Conservation (phyloP, 208 protist species). For the Crithidia fasciculata region DNA sequence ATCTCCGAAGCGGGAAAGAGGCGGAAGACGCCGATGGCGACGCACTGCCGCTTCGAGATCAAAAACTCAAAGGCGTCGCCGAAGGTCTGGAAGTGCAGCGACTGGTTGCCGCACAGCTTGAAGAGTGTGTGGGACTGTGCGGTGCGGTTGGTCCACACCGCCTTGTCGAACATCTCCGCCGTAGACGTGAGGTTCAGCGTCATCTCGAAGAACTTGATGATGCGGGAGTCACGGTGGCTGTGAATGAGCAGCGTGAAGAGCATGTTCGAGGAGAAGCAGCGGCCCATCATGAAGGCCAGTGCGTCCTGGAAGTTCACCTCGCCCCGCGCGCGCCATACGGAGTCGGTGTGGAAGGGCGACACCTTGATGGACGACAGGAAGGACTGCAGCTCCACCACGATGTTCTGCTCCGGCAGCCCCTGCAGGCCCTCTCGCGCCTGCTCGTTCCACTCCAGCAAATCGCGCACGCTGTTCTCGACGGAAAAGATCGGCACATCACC, state of each 20-base stretch:
- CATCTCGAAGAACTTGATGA: conserved; percentile 83
- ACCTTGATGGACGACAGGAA: conserved; percentile 84
- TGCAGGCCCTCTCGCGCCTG: conserved; percentile 23
- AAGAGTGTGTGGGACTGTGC: conserved; percentile 70
- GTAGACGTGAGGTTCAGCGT: conserved; percentile 67
- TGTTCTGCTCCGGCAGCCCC: conserved; percentile 70
- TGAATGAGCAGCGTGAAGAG: conserved; percentile 82
- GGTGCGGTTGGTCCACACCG: conserved; percentile 51
- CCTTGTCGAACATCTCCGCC: conserved; percentile 72
- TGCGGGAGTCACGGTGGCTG: conserved; percentile 72
- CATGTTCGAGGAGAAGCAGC: conserved; percentile 90
- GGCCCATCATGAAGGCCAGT: conserved; percentile 89
- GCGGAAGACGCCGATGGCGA: conserved; percentile 87
- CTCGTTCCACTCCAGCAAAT: conserved; percentile 68
- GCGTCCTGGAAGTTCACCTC: conserved; percentile 86
- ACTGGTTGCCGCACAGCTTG: conserved; percentile 74
- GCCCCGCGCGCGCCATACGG: conserved; percentile 72
- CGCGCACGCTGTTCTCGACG: conserved; percentile 80
- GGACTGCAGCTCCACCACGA: conserved; percentile 85
- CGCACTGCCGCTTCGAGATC: conserved; percentile 62
- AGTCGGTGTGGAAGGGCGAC: conserved; percentile 78
- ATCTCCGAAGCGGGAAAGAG: conserved; percentile 68
- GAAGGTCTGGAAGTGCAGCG: conserved; percentile 78
- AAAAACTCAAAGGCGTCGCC: conserved; percentile 84
- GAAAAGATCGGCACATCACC: conserved; percentile 86